phyloP scores from a whole-genome alignment of 2,329 filamentous ascomycete genomes.

The Fusarium ambrosium region DNA sequence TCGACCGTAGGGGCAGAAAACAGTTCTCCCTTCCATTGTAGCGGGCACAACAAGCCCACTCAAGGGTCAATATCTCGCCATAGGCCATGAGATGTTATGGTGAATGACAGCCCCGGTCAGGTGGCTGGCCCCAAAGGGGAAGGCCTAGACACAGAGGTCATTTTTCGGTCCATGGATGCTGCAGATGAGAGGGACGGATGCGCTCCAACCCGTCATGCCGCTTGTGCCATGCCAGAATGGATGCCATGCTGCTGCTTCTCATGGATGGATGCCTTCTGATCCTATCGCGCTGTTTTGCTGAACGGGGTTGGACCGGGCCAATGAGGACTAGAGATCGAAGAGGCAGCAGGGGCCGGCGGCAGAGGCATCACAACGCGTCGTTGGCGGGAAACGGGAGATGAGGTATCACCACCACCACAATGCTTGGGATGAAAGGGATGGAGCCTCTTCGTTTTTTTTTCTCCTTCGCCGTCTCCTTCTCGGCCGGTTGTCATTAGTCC shows the following conservation, averaged over 20 bases:
- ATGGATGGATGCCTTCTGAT: slow-evolving; percentile 18
- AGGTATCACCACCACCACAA: slow-evolving; percentile 29
- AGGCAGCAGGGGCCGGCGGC: slow-evolving; percentile 23
- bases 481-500: slow-evolving; percentile 25
- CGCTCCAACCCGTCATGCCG: slow-evolving; percentile 39
- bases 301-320: slow-evolving; percentile 24
- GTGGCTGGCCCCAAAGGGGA: slow-evolving; percentile 44
- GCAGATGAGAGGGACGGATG: slow-evolving; percentile 41
- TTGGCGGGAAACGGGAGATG: slow-evolving; percentile 39
- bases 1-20: slow-evolving; percentile 8
- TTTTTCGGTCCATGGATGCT: slow-evolving; percentile 39
- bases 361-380: slow-evolving; percentile 14
- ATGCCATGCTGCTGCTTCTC: slow-evolving; percentile 22
- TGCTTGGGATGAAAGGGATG: slow-evolving; percentile 18
- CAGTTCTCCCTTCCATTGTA: slow-evolving; percentile 1
- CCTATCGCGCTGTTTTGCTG: slow-evolving; percentile 2
- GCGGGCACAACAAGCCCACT: slow-evolving; percentile 10
- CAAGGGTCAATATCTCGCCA: slow-evolving; percentile 33
- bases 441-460: slow-evolving; percentile 20
- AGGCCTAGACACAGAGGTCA: slow-evolving; percentile 38
- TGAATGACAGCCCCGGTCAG: slow-evolving; percentile 40
- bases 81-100: slow-evolving; percentile 34
- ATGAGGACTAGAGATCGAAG: slow-evolving; percentile 10
- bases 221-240: slow-evolving; percentile 23
- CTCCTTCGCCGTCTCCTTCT: slow-evolving; percentile 1